Percentiles rank a stretch among this genome's conserved stretches.
phyloP scores from a whole-genome alignment of 164 flowering plant genomes.

The Vitis riparia region DNA sequence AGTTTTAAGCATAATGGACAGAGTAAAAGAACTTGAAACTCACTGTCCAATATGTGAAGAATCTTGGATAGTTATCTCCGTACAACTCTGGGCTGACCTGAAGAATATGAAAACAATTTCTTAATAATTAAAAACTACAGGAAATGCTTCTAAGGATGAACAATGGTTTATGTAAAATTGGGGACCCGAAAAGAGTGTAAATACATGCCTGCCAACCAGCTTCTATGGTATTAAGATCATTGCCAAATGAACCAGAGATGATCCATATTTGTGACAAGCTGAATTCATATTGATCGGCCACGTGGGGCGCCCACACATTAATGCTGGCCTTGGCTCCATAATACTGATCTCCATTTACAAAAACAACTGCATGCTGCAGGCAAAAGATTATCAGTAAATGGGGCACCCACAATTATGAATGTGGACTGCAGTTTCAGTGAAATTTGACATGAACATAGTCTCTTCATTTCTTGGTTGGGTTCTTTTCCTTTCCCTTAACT shows the following conservation, averaged over 20 bases:
- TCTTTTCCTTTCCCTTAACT: not conserved
- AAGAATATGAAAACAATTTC: constrained; percentile 1
- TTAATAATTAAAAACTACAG: not conserved
- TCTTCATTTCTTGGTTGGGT: not conserved
- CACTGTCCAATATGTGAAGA: constrained; percentile 99
- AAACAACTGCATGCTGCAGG: constrained; percentile 93
- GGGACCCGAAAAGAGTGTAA: not conserved
- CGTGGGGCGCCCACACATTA: constrained; percentile 91
- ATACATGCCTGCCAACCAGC: constrained; percentile 97
- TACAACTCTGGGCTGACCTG: constrained; percentile 97
- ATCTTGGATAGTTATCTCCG: constrained; percentile 89
- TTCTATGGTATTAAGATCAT: constrained; percentile 98
- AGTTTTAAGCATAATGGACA: not conserved
- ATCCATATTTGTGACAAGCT: constrained; percentile 97
- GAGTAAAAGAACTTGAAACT: constrained; percentile 18
- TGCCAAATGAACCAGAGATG: constrained; percentile 91
- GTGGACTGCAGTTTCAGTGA: no score
- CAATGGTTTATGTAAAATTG: no score
- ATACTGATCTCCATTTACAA: constrained; percentile 73
- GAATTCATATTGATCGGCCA: constrained; percentile 70
- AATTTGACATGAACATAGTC: not conserved
- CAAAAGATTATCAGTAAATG: not conserved
- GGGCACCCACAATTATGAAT: not conserved
- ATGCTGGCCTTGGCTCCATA: constrained; percentile 95
- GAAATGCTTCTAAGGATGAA: not conserved